A percentile compares a stretch with the other conserved stretches of the same genome.
Evolutionary conservation across 148 eudicot species (phyloP).

Genomic region (Chenopodium quinoa): DNA sequence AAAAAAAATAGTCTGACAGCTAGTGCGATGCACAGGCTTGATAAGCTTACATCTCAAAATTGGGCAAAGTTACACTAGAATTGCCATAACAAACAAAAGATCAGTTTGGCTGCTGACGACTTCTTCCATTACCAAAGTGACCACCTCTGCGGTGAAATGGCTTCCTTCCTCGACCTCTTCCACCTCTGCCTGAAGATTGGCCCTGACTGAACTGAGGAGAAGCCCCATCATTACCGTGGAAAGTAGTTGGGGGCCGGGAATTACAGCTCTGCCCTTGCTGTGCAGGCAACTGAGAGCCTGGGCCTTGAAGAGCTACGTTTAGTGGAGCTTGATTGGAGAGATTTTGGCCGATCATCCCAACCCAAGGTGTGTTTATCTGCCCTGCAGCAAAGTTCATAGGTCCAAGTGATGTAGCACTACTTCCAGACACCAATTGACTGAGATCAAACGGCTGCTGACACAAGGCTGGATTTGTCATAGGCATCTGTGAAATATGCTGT

Average conservation of each 20-base stretch:
- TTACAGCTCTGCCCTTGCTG: conserved; percentile 27
- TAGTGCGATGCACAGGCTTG: background rate
- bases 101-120: conserved; percentile 32
- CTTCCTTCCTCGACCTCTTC: conserved; percentile 50
- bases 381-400: conserved; percentile 40
- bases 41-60: background rate
- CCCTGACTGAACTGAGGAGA: conserved; percentile 44
- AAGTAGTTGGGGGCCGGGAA: conserved; percentile 25
- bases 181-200: conserved; percentile 40
- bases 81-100: background rate
- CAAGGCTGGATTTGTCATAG: conserved; percentile 25
- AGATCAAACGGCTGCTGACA: conserved; percentile 51
- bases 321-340: conserved; percentile 39
- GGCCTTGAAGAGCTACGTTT: conserved; percentile 32
- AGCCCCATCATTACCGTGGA: conserved; percentile 25
- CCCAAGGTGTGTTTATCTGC: conserved; percentile 41
- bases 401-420: conserved; percentile 27
- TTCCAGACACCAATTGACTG: conserved; percentile 36
- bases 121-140: conserved; percentile 60
- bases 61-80: background rate
- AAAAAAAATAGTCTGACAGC: background rate
- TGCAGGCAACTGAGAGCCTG: conserved; percentile 30
- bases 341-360: conserved; percentile 37
- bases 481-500: conserved; percentile 33
- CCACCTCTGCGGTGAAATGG: conserved; percentile 53